phyloP scores from a whole-genome alignment of 176 grass and related monocot genomes.

The Lolium perenne region DNA sequence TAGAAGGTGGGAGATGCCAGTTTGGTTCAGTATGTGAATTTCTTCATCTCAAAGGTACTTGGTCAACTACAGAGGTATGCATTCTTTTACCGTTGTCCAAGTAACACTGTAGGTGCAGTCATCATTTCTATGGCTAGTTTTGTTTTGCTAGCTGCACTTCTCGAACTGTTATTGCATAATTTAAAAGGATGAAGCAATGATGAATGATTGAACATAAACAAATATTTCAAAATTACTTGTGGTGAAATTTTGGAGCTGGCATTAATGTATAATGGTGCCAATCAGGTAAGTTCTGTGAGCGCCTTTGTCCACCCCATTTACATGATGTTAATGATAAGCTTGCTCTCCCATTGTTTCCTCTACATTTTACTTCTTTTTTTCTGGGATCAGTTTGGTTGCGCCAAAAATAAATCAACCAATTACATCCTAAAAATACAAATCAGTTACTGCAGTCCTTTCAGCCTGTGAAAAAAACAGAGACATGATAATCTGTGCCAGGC shows the following conservation, averaged over 20 bases:
- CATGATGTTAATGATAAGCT: background rate
- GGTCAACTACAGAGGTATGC: constrained; percentile 37
- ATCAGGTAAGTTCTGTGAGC: too few species aligned
- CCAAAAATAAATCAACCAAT: background rate
- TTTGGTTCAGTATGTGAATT: constrained; percentile 50
- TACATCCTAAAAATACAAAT: background rate
- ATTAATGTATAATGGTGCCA: too few species aligned
- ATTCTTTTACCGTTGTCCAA: background rate
- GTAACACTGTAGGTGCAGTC: background rate
- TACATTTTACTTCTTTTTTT: background rate
- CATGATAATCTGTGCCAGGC: background rate
- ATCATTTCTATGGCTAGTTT: background rate
- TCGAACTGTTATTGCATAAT: too few species aligned
- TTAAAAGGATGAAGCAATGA: too few species aligned
- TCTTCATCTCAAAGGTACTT: constrained; percentile 26
- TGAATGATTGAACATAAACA: too few species aligned
- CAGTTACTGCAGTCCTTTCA: background rate
- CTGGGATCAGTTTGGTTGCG: background rate
- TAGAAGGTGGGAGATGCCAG: constrained; percentile 46
- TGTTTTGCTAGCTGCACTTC: too few species aligned
- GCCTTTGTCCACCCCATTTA: too few species aligned
- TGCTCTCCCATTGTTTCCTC: background rate
- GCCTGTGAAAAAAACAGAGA: background rate
- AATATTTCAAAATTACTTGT: too few species aligned
- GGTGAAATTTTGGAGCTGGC: too few species aligned